phyloP scores from a whole-genome alignment of 192 early-diverging fungal genomes.

The Entomortierella lignicola region DNA sequence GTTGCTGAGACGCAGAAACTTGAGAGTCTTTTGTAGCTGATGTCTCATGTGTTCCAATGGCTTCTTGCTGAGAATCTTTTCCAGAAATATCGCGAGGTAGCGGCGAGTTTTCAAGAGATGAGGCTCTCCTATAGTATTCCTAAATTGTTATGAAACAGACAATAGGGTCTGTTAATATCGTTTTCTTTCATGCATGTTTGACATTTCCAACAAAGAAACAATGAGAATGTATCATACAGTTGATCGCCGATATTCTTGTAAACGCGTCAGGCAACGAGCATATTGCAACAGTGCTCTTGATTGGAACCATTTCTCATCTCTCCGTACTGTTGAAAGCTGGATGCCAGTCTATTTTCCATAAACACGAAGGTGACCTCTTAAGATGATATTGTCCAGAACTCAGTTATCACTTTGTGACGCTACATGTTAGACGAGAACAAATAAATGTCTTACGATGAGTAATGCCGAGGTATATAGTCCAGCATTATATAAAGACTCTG shows the following conservation, averaged over 20 bases:
- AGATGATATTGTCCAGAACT: neutral
- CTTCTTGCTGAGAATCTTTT: neutral
- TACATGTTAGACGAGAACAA: too few relatives aligned
- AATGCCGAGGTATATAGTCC: conserved; percentile 27
- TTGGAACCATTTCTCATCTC: conserved; percentile 28
- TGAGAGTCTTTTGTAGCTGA: neutral
- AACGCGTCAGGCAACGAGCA: conserved; percentile 13
- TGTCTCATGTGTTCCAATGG: neutral
- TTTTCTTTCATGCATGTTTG: neutral
- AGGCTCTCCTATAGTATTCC: conserved; percentile 25
- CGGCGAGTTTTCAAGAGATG: neutral
- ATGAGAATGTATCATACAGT: conserved; percentile 6
- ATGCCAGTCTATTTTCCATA: conserved; percentile 20
- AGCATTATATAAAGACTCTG: conserved; percentile 18
- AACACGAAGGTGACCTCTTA: neutral
- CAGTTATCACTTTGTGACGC: too few relatives aligned
- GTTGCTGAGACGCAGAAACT: neutral
- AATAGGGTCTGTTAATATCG: neutral
- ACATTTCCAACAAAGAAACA: neutral
- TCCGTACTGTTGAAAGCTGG: conserved; percentile 15
- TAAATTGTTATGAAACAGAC: neutral
- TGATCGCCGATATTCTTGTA: conserved; percentile 21
- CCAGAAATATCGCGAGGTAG: neutral
- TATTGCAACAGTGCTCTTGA: conserved; percentile 7
- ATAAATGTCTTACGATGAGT: conserved; percentile 22